A percentile compares a stretch with the other conserved stretches of the same genome.
Conservation (phyloP, 1,284 basidiomycete species). For the Phaffia rhodozyma region DNA sequence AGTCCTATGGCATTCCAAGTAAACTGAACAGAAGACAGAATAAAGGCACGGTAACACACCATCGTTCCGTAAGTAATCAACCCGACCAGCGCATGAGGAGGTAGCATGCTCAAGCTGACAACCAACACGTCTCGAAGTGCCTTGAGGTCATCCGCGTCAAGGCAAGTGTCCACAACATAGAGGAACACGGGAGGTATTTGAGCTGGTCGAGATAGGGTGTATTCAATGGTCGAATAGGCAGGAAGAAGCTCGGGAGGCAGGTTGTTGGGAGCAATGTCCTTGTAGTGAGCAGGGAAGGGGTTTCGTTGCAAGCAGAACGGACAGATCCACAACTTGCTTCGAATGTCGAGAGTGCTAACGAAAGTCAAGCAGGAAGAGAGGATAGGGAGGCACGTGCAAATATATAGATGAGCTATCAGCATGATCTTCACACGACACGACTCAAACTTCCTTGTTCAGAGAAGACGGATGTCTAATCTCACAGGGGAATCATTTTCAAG, state of each 20-base stretch:
- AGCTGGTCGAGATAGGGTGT: conserved; percentile 82
- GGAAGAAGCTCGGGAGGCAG: conserved; percentile 89
- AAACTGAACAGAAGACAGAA: not conserved
- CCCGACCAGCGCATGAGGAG: conserved; percentile 87
- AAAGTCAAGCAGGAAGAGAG: not conserved
- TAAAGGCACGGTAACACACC: conserved; percentile 42
- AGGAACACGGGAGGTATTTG: conserved; percentile 92
- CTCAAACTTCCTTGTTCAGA: not conserved
- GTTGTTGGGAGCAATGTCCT: conserved; percentile 95
- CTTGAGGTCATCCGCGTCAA: conserved; percentile 92
- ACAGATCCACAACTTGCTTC: conserved; percentile 98
- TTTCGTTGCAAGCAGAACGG: conserved; percentile 96
- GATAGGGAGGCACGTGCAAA: not conserved
- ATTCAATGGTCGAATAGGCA: conserved; percentile 99
- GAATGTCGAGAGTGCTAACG: conserved; percentile 87
- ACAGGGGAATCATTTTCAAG: not conserved
- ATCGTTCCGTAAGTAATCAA: conserved; percentile 95
- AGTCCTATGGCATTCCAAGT: not conserved
- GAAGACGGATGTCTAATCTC: not conserved
- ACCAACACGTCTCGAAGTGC: conserved; percentile 85
- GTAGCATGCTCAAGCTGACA: conserved; percentile 82
- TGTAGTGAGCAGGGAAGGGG: conserved; percentile 96
- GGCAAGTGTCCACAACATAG: conserved; percentile 93
- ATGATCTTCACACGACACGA: not conserved
- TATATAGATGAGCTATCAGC: not conserved